phyloP scores from a whole-genome alignment of 148 eudicot species.

The Spergularia bocconei region DNA sequence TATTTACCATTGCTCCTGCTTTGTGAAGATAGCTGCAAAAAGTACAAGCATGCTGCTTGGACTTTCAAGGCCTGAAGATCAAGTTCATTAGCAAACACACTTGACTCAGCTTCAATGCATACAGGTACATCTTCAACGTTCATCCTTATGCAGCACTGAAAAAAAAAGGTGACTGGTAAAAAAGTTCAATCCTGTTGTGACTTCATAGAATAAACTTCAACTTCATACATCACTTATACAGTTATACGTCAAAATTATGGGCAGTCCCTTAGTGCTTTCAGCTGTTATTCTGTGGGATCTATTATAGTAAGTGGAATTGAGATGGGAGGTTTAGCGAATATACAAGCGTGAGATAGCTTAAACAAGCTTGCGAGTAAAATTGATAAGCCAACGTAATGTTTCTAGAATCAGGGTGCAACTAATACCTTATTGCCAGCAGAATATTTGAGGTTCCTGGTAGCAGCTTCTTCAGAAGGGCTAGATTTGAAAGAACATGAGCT shows the following conservation, averaged over 20 bases:
- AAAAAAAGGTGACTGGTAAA: slow-evolving; percentile 14
- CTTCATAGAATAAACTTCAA: background rate
- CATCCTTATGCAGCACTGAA: slow-evolving; percentile 56
- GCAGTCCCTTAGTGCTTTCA: background rate
- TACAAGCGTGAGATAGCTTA: background rate
- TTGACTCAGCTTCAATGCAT: slow-evolving; percentile 37
- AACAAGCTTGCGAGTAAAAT: background rate
- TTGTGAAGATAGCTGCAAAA: slow-evolving; percentile 58
- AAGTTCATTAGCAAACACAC: slow-evolving; percentile 44
- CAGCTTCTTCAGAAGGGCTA: slow-evolving; percentile 34
- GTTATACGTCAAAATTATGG: background rate
- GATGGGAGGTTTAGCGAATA: background rate
- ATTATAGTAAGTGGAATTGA: no score
- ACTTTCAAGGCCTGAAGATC: slow-evolving; percentile 59
- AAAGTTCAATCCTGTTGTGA: slow-evolving; percentile 3
- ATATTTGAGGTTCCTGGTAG: slow-evolving; percentile 28
- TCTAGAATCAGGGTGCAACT: slow-evolving; percentile 12
- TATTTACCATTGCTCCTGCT: slow-evolving; percentile 74
- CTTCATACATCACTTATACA: background rate
- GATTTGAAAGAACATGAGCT: slow-evolving; percentile 62
- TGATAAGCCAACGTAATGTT: background rate
- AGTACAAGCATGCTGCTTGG: slow-evolving; percentile 82
- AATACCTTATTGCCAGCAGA: slow-evolving; percentile 36
- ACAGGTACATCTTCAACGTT: slow-evolving; percentile 59
- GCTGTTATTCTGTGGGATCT: no score